Conservation (phyloP, 805 yeast genomes). For the Cyberlindnera mississippiensis region DNA sequence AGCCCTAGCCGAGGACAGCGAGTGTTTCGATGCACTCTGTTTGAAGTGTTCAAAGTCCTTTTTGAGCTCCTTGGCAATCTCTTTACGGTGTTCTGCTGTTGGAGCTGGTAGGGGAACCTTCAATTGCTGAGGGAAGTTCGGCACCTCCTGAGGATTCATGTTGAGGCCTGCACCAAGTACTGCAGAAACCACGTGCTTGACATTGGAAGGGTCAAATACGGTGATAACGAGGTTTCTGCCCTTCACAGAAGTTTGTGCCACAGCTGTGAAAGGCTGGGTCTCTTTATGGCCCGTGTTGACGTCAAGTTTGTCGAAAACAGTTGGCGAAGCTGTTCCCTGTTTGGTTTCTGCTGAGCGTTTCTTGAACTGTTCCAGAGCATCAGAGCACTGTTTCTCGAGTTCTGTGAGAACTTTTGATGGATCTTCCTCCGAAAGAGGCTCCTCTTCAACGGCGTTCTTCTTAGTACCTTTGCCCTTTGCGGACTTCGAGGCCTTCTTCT, state of each 20-base stretch:
- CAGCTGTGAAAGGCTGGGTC: constrained; percentile 46
- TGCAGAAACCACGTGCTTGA: constrained; percentile 65
- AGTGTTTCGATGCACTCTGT: constrained; percentile 41
- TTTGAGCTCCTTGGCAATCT: constrained; percentile 57
- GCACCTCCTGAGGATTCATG: constrained; percentile 76
- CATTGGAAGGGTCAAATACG: constrained; percentile 77
- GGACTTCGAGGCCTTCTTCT: constrained; percentile 22
- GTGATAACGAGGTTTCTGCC: constrained; percentile 74
- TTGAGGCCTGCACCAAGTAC: constrained; percentile 66
- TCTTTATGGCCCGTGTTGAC: constrained; percentile 47
- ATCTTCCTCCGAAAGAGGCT: constrained; percentile 17
- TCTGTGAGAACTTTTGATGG: constrained; percentile 17
- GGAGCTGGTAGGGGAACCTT: constrained; percentile 73
- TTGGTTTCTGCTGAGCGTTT: constrained; percentile 58
- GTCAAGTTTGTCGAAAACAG: constrained; percentile 55
- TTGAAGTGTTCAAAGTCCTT: constrained; percentile 60
- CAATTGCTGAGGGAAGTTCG: constrained; percentile 66
- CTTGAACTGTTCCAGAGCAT: constrained; percentile 47
- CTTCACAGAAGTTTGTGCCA: constrained; percentile 69
- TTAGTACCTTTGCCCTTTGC: constrained; percentile 9
- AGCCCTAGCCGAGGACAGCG: constrained; percentile 56
- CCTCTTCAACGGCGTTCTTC: constrained; percentile 8
- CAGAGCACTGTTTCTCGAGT: constrained; percentile 34
- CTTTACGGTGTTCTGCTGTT: constrained; percentile 60
- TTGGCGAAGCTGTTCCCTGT: constrained; percentile 66